Evolutionary conservation across 805 yeast genomes (phyloP), one percentile per base, ranked within the genome.

Genomic region (Citeromyces matritensis): DNA sequence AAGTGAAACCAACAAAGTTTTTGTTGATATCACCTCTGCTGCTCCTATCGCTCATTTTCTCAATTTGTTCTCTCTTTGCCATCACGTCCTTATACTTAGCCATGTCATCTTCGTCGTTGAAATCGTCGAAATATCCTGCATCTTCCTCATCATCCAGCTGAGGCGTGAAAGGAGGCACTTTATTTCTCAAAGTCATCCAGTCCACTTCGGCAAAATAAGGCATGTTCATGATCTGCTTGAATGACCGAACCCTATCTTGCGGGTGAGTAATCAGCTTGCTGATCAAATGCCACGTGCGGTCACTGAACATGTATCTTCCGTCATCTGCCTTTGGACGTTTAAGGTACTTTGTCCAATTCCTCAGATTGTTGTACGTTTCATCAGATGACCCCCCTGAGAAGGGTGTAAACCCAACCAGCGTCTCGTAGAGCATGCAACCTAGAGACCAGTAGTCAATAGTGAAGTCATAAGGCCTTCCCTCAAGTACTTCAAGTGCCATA

Each of bases 371-470:
- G 53, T 93, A 91, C 0, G 98, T 91, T 51, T 91, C 98, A 45
- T 91, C 94, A 26, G 93, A 81, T 26, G 82, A 72, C 27, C 85
- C 72, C 3, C 98, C 99, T 27, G 94, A 77, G 49, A 91, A 91
- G 29, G 99, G 99, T 3, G 99, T 94, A 54, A 83, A 91, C 1
- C 98, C 97, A 40, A 91, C 91, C 35, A 91, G 69, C 30, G 95
- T 82, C 57, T 91, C 99, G 51, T 88, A 91, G 26, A 91, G 61
- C 77, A 91, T 91, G 56, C 98, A 91, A 4, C 98, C 99, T 36
- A 91, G 62, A 1, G 97, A 86, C 99, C 99, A 91, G 53, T 91
- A 91, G 59, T 91, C 99, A 35, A 93, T 94, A 10, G 98, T 88
- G 51, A 78, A 86, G 49, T 91, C 95, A 53, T 91, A 91, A 36